Conservation (phyloP, 2,329 filamentous ascomycete species). For the Exophiala calicioides region DNA sequence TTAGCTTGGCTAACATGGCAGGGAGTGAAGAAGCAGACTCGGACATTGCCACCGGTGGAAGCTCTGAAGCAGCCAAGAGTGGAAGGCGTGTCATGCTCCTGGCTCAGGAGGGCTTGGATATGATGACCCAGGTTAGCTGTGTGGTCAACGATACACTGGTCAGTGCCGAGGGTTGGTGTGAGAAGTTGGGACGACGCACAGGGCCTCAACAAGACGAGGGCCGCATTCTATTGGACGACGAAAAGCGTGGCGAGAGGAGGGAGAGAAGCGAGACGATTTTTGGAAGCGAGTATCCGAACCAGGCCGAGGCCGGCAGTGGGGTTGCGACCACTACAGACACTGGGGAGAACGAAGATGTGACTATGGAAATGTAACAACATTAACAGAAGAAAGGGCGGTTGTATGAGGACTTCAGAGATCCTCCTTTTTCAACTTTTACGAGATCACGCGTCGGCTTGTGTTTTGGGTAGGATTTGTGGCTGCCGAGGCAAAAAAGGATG, state of each 20-base stretch:
- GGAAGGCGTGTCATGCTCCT: slow-evolving; percentile 81
- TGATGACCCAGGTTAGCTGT: slow-evolving; percentile 87
- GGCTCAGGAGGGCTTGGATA: slow-evolving; percentile 86
- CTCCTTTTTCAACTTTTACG: background rate
- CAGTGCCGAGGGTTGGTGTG: slow-evolving; percentile 90
- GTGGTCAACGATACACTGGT: slow-evolving; percentile 87
- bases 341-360: slow-evolving; percentile 7
- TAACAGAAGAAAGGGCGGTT: background rate
- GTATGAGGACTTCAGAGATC: background rate
- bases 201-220: slow-evolving; percentile 8
- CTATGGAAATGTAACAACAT: slow-evolving; percentile 22
- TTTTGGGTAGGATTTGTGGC: no score
- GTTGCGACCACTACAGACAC: background rate
- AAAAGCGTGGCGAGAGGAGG: slow-evolving; percentile 12
- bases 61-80: slow-evolving; percentile 52
- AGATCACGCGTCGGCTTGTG: no score
- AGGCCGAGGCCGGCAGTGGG: slow-evolving; percentile 2
- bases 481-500: no score
- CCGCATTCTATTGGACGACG: background rate
- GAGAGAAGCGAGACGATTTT: slow-evolving; percentile 11
- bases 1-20: slow-evolving; percentile 67
- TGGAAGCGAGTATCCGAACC: no score
- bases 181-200: slow-evolving; percentile 64
- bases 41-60: slow-evolving; percentile 46
- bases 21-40: slow-evolving; percentile 41